Percentiles rank a stretch among this genome's conserved stretches.
Conservation (phyloP, 1,284 basidiomycete genomes). For the Papiliotrema laurentii region DNA sequence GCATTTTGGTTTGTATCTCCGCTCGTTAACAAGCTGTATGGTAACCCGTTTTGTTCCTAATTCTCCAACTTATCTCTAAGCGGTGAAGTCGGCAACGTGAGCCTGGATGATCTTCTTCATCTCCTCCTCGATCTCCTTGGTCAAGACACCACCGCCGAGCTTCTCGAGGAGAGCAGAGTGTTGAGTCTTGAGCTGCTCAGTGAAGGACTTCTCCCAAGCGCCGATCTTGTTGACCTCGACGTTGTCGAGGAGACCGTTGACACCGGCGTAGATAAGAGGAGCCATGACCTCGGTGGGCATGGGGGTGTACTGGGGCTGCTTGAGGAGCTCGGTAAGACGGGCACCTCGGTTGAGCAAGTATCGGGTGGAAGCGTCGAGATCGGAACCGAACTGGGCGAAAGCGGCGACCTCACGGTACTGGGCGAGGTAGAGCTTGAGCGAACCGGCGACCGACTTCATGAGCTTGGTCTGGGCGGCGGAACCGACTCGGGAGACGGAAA, state of each 20-base stretch:
- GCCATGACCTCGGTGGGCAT: conserved; percentile 89
- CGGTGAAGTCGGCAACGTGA: conserved; percentile 75
- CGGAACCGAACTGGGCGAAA: conserved; percentile 95
- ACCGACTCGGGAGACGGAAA: conserved; percentile 99
- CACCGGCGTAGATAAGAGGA: conserved; percentile 98
- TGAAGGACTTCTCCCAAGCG: conserved; percentile 72
- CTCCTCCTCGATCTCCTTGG: conserved; percentile 82
- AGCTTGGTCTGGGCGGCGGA: conserved; percentile 99
- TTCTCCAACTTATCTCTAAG: conserved; percentile 21
- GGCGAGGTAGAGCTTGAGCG: conserved; percentile 97
- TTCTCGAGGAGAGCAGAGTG: conserved; percentile 71
- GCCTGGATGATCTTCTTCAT: conserved; percentile 87
- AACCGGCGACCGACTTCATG: conserved; percentile 99
- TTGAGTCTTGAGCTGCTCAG: conserved; percentile 63
- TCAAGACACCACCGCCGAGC: conserved; percentile 77
- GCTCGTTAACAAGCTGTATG: too few relatives aligned
- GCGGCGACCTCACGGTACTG: conserved; percentile 99
- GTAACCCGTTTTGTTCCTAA: not conserved
- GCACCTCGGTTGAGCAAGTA: conserved; percentile 96
- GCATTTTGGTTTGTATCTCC: too few relatives aligned
- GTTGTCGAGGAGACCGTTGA: conserved; percentile 93
- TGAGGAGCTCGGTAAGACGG: conserved; percentile 96
- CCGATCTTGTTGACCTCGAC: conserved; percentile 93
- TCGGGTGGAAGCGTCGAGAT: conserved; percentile 96
- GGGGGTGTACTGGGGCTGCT: conserved; percentile 94